Percentiles rank a stretch among this genome's conserved stretches.
Conservation (phyloP, 352 stramenopile genomes). For the Globisporangium abappressorium region DNA sequence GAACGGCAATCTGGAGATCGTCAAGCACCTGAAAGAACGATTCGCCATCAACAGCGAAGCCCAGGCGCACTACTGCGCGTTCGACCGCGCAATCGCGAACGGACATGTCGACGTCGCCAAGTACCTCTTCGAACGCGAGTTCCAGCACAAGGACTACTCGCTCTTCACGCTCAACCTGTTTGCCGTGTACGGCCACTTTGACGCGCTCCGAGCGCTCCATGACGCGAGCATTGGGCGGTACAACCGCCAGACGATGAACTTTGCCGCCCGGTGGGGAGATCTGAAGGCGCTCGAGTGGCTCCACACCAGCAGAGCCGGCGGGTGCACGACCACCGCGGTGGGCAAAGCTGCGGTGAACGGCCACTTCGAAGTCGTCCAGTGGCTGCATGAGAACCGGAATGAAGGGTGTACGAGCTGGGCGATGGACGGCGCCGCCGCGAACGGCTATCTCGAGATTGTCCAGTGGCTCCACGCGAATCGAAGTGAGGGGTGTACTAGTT, state of each 20-base stretch:
- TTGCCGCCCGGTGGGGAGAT: not conserved
- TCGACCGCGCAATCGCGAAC: slow-evolving; percentile 5
- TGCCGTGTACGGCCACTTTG: not conserved
- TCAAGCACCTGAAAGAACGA: not conserved
- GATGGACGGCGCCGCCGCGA: slow-evolving; percentile 1
- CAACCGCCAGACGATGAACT: slow-evolving; percentile 2
- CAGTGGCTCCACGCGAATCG: not conserved
- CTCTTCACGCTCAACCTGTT: slow-evolving; percentile 6
- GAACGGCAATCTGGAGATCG: not conserved
- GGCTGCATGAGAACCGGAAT: slow-evolving; percentile 29
- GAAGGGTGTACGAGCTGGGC: slow-evolving; percentile 15
- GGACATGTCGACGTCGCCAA: not conserved
- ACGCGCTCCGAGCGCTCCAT: not conserved
- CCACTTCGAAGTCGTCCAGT: slow-evolving; percentile 21
- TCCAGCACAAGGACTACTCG: slow-evolving; percentile 5
- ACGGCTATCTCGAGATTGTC: not conserved
- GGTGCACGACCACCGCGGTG: not conserved
- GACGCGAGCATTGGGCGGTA: not conserved
- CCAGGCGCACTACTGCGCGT: not conserved
- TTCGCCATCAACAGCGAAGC: not conserved
- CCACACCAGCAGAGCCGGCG: not conserved
- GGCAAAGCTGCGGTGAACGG: slow-evolving; percentile 1
- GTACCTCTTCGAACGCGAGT: slow-evolving; percentile 3
- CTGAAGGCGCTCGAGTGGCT: not conserved
- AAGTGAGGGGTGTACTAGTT: slow-evolving; percentile 1